Conservation (phyloP, 768 basidiomycete species). For the Auricularia sp. region DNA sequence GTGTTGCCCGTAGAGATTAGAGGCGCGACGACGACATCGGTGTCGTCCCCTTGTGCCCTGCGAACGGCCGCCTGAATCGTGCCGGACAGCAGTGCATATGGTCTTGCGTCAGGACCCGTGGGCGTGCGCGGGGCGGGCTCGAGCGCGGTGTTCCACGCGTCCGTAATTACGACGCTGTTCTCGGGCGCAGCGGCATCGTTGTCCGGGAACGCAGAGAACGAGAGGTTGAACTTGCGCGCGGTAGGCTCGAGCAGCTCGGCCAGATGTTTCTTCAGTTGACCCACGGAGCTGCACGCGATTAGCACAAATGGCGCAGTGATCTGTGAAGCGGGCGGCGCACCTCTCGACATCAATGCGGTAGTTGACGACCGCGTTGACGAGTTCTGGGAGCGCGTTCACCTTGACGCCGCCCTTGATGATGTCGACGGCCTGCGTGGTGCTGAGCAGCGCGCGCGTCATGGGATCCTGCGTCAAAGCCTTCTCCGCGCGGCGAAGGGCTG, state of each 20-base stretch:
- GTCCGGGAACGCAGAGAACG: slow-evolving; percentile 6
- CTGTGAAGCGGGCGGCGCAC: background rate
- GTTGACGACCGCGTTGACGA: slow-evolving; percentile 12
- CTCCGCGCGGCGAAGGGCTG: slow-evolving; percentile 26
- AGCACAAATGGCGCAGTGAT: too few relatives aligned
- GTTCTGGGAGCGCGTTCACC: slow-evolving; percentile 36
- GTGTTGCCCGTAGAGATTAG: slow-evolving; percentile 1
- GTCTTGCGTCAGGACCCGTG: slow-evolving; percentile 3
- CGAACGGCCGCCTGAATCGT: slow-evolving; percentile 10
- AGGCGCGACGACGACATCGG: slow-evolving; percentile 1
- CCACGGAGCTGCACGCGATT: slow-evolving; percentile 4
- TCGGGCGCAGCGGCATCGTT: background rate
- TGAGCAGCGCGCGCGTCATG: slow-evolving; percentile 17
- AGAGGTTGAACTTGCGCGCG: slow-evolving; percentile 6
- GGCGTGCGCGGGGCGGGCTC: slow-evolving; percentile 14
- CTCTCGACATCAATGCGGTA: slow-evolving; percentile 13
- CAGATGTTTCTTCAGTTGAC: slow-evolving; percentile 4
- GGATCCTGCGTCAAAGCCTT: slow-evolving; percentile 11
- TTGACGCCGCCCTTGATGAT: slow-evolving; percentile 31
- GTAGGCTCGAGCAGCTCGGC: slow-evolving; percentile 5
- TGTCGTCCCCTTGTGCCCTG: background rate
- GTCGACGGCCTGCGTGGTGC: slow-evolving; percentile 37
- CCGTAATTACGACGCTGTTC: background rate
- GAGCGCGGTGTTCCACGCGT: slow-evolving; percentile 8
- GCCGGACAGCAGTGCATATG: slow-evolving; percentile 10